A percentile compares a stretch with the other conserved stretches of the same genome.
These are phyloP conservation scores for Euryodendron excelsum DNA, from an alignment of 148 eudicot species.

Conservation along the genomic window DNA sequence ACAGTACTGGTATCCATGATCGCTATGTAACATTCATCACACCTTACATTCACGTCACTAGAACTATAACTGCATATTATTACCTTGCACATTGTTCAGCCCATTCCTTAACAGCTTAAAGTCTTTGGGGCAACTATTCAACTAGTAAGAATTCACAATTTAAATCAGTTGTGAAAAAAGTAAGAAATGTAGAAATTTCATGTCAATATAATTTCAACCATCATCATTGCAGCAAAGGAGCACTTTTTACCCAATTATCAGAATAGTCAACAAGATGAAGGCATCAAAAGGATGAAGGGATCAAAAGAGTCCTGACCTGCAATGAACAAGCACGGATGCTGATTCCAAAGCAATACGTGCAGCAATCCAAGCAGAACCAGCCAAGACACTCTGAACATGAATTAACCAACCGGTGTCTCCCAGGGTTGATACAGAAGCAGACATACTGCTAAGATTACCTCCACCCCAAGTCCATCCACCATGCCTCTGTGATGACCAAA, in stretches of 20 bases:
- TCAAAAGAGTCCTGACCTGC: conserved; percentile 57
- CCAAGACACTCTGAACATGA: conserved; percentile 92
- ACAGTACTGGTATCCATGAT: not conserved
- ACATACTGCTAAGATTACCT: conserved; percentile 98
- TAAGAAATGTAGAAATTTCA: not conserved
- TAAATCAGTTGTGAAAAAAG: not conserved
- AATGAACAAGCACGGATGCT: conserved; percentile 98
- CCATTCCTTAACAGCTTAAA: not conserved
- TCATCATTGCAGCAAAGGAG: not conserved
- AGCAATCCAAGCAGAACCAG: conserved; percentile 99
- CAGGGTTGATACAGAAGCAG: conserved; percentile 96
- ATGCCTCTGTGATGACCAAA: conserved; percentile 59
- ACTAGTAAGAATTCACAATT: not conserved
- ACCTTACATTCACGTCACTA: not conserved
- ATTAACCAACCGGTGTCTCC: conserved; percentile 97
- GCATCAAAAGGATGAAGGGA: not conserved
- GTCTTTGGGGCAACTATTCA: not conserved
- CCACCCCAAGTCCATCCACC: conserved; percentile 99
- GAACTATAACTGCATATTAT: not conserved
- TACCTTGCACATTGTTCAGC: not conserved
- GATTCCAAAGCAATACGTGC: conserved; percentile 88
- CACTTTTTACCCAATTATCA: not conserved
- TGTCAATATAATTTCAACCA: not conserved
- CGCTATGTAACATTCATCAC: not conserved
- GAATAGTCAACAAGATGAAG: not conserved